These are phyloP conservation scores for Aurifilum marmelostoma DNA, from an alignment of 2,329 filamentous ascomycete species.

Conservation along the genomic window DNA sequence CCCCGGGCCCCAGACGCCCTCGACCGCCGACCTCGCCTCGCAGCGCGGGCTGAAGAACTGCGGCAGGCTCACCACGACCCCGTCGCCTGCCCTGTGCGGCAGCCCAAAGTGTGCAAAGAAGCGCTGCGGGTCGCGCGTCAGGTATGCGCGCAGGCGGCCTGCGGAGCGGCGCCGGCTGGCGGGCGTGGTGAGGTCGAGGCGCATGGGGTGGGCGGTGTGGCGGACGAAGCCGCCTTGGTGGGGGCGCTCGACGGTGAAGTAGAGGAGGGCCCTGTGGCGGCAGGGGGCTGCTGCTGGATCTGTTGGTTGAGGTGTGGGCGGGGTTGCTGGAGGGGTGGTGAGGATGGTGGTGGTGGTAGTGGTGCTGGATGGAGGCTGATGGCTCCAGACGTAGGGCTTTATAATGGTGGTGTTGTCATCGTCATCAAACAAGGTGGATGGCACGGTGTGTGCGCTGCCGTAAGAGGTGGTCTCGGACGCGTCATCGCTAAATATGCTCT, in stretches of 20 bases:
- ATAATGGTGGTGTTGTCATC: neutral
- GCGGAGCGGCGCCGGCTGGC: neutral
- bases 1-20: neutral
- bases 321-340: neutral
- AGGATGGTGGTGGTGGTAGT: neutral
- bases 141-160: neutral
- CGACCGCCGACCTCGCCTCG: neutral
- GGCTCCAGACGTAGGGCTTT: neutral
- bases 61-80: neutral
- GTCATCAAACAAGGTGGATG: neutral
- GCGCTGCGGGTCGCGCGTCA: neutral
- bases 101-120: neutral
- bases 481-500: neutral
- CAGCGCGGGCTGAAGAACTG: constrained; percentile 1
- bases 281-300: neutral
- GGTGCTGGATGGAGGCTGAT: no score
- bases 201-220: neutral
- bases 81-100: neutral
- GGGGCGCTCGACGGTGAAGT: constrained; percentile 5
- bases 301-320: neutral
- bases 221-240: constrained; percentile 6
- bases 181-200: neutral
- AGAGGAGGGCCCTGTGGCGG: constrained; percentile 2
- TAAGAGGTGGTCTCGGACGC: neutral
- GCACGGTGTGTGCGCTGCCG: constrained; percentile 5